Evolutionary conservation across 1,284 basidiomycete genomes (phyloP), one percentile per base, ranked within the genome.

Genomic region (Coriolopsis trogii): DNA sequence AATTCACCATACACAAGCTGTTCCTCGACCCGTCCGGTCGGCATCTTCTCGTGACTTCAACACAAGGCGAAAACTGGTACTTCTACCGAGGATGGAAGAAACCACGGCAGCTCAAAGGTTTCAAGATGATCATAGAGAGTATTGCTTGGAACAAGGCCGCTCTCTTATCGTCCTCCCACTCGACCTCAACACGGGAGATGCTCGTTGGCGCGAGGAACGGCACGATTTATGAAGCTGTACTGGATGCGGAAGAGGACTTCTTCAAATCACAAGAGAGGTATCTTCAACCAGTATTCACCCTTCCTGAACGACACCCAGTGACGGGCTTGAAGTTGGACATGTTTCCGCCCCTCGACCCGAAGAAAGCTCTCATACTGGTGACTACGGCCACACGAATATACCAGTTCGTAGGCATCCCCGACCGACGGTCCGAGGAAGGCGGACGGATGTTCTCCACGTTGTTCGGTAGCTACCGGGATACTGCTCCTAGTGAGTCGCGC

Each of bases 11-110:
- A 37, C 72, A 89, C 73, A 89, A 88, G 67, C 72, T 96, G 49
- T 95, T 93, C 70, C 82, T 91, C 64, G 95, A 98, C 69, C 95
- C 96, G 6, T 91, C 92, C 0, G 95, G 94, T 3, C 79, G 89
- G 23, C 97, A 99, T 70, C 81, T 96, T 39, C 71, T 99, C 41
- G 78, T 97, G 47, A 91, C 92, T 0, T 95, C 93, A 24, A 76
- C 77, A 13, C 86, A 92, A 62, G 95, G 94, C 41, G 95, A 99
- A 67, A 95, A 94, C 57, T 98, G 92, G 85, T 98, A 99, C 69
- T 77, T 94, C 3, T 94, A 80, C 69, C 81, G 84, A 56, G 81
- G 81, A 18, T 88, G 87, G 83, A 89, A 89, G 72, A 91, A 92
- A 63, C 87, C 91, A 0, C 81, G 84, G 44, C 85, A 80, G 30